Evolutionary conservation across 2,329 filamentous ascomycete genomes (phyloP).

Genomic region (Curvularia sp.): DNA sequence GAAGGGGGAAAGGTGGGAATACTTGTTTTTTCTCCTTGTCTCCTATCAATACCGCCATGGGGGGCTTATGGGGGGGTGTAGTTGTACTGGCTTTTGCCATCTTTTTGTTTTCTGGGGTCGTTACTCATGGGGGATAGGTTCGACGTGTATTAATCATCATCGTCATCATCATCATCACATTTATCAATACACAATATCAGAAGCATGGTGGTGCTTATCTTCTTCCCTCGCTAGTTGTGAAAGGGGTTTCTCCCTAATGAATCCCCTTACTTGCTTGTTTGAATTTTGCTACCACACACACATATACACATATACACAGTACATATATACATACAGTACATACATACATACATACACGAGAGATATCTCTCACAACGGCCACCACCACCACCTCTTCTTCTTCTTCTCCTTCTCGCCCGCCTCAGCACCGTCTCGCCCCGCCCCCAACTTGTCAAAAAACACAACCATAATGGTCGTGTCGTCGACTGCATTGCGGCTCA

Average conservation of each 20-base stretch:
- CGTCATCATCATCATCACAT: neutral
- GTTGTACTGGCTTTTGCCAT: too few relatives aligned
- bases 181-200: neutral
- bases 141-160: neutral
- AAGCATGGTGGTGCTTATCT: neutral
- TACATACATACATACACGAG: neutral
- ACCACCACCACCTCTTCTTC: constrained; percentile 25
- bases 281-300: too few relatives aligned
- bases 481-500: constrained; percentile 55
- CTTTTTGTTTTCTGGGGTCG: too few relatives aligned
- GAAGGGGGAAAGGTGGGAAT: neutral
- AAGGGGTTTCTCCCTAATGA: neutral
- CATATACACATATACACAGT: neutral
- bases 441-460: constrained; percentile 57
- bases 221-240: neutral
- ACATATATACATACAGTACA: neutral
- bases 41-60: neutral
- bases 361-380: constrained; percentile 20
- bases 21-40: neutral
- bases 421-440: neutral
- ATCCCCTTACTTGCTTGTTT: neutral
- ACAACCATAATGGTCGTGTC: constrained; percentile 63
- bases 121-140: neutral
- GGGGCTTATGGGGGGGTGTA: neutral
- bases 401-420: neutral